Evolutionary conservation across 2,329 filamentous ascomycete genomes (phyloP).

Genomic region (Neonectria punicea): DNA sequence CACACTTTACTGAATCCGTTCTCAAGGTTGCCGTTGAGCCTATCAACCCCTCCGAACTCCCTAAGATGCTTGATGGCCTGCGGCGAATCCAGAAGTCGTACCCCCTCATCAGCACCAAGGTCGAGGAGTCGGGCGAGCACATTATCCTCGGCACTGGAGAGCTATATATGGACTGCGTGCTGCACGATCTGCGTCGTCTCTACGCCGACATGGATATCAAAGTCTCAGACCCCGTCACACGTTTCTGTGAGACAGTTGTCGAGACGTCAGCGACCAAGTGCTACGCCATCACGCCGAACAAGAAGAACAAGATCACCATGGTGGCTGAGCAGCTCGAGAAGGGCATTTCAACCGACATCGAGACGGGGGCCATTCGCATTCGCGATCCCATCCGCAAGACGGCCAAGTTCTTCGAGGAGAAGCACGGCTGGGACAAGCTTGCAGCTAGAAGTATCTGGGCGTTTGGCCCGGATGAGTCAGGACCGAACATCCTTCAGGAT

Average conservation of each 20-base stretch:
- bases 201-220: slow-evolving; percentile 99
- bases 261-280: slow-evolving; percentile 98
- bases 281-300: slow-evolving; percentile 97
- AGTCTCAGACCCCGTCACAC: slow-evolving; percentile 95
- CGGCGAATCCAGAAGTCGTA: slow-evolving; percentile 99
- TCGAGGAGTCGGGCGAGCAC: slow-evolving; percentile 97
- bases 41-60: slow-evolving; percentile 96
- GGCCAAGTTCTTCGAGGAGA: slow-evolving; percentile 96
- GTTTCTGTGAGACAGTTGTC: slow-evolving; percentile 97
- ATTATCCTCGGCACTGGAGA: slow-evolving; percentile 95
- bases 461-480: slow-evolving; percentile 94
- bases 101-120: slow-evolving; percentile 93
- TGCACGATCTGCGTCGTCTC: slow-evolving; percentile 91
- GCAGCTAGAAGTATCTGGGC: slow-evolving; percentile 97
- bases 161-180: slow-evolving; percentile 99
- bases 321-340: slow-evolving; percentile 95
- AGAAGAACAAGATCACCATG: slow-evolving; percentile 99
- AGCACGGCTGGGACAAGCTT: slow-evolving; percentile 95
- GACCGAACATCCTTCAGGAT: slow-evolving; percentile 95
- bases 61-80: slow-evolving; percentile 97
- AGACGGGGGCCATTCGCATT: slow-evolving; percentile 89
- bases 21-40: slow-evolving; percentile 98
- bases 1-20: slow-evolving; percentile 96
- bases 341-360: slow-evolving; percentile 94
- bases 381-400: slow-evolving; percentile 92